These are phyloP conservation scores for Phytophthora citricola DNA, from an alignment of 352 stramenopile species.

Conservation along the genomic window DNA sequence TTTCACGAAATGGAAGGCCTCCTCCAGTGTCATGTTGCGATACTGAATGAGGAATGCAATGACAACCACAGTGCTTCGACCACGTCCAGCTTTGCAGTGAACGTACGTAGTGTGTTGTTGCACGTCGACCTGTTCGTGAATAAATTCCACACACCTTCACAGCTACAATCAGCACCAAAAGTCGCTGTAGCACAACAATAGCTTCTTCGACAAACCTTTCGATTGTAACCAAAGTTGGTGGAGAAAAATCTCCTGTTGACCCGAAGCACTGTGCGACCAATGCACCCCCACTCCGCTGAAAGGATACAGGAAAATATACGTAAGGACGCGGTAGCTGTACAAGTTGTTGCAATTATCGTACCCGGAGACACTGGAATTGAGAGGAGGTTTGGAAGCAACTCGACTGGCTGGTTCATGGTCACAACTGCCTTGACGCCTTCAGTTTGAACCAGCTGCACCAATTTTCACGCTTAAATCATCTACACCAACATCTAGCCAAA, in stretches of 20 bases:
- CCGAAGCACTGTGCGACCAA: conserved; percentile 70
- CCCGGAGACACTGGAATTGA: conserved; percentile 65
- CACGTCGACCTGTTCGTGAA: conserved; percentile 63
- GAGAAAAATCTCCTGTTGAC: conserved; percentile 68
- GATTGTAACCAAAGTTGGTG: conserved; percentile 72
- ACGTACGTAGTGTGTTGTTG: conserved; percentile 73
- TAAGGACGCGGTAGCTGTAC: too few species aligned
- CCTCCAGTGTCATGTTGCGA: conserved; percentile 60
- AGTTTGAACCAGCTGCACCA: conserved; percentile 49
- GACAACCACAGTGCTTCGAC: conserved; percentile 77
- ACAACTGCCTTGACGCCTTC: conserved; percentile 74
- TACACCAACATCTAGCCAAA: neutral
- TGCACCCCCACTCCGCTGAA: conserved; percentile 61
- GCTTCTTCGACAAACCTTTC: conserved; percentile 31
- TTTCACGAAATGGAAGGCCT: conserved; percentile 60
- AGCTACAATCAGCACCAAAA: neutral
- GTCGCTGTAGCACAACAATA: neutral
- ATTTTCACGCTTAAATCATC: neutral
- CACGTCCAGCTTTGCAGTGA: conserved; percentile 83
- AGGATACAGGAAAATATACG: neutral
- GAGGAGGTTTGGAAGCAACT: conserved; percentile 74
- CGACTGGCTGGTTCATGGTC: conserved; percentile 79
- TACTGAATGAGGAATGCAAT: conserved; percentile 75
- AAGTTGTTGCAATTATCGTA: conserved; percentile 14
- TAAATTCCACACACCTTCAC: conserved; percentile 65